Evolutionary conservation across 1,284 basidiomycete genomes (phyloP), one percentile per base, ranked within the genome.

Genomic region (Coniferiporia sulphurascens): DNA sequence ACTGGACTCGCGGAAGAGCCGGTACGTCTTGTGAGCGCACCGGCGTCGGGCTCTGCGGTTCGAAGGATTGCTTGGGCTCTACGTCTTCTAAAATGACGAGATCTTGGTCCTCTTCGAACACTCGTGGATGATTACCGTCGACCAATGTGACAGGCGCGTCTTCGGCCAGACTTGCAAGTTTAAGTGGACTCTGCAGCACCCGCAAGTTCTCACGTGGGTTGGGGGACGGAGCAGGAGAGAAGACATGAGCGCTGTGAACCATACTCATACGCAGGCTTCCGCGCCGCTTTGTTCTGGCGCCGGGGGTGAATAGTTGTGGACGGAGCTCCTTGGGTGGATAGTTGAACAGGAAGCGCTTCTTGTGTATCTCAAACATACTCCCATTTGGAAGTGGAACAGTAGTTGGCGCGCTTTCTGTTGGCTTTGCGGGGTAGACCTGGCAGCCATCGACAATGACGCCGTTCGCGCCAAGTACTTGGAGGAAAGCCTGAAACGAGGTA

Each of bases 321-420:
- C 86, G 80, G n/a, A 86, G 72, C 55, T 87, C 83, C 66, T 87
- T 88, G 2, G 87, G 86, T 2, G 87, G 87, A 66, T 89, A 89
- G 5, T 77, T 76, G 68, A 89, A 89, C 17, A 77, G 72, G 67
- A 90, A 90, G 2, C 80, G 76, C 66, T 88, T 89, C 56, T 77
- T 78, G 67, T 82, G 81, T 22, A 89, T 84, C 63, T 85, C 83
- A 52, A 89, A 77, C 44, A 82, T 79, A 6, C 85, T 83, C 69
- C 82, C 78, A 68, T 87, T 87, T 17, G 76, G 73, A 9, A 89
- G 73, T 4, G 86, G 82, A 6, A 57, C 56, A 1, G 78, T 80
- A 32, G 79, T 78, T 13, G 55, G 41, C 9, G 51, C 41, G 13
- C 27, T 48, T 32, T 34, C 53, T 22, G 56, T 21, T 35, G 61